Conservation (phyloP, 306 rosid genomes). For the Vigna reflexopilosa region DNA sequence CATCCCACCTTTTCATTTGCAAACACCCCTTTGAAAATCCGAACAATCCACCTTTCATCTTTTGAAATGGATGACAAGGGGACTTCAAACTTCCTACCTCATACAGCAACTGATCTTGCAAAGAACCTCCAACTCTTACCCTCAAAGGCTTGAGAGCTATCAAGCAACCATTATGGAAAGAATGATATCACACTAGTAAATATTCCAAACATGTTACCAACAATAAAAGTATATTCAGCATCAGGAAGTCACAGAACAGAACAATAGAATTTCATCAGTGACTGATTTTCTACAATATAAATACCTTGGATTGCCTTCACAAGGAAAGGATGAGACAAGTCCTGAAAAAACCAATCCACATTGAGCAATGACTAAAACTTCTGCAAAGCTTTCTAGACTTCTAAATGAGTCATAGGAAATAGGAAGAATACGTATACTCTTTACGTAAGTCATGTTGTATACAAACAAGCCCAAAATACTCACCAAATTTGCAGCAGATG, state of each 20-base stretch:
- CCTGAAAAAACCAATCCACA: slow-evolving; percentile 65
- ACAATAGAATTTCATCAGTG: slow-evolving; percentile 11
- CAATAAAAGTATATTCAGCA: slow-evolving; percentile 14
- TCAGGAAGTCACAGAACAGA: slow-evolving; percentile 30
- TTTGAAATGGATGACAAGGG: slow-evolving; percentile 84
- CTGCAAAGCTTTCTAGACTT: slow-evolving; percentile 32
- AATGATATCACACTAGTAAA: slow-evolving; percentile 33
- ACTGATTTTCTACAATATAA: slow-evolving; percentile 31
- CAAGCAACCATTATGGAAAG: slow-evolving; percentile 51
- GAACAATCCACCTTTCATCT: slow-evolving; percentile 69
- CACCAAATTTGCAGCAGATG: slow-evolving; percentile 80
- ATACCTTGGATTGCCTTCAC: slow-evolving; percentile 85
- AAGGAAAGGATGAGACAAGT: slow-evolving; percentile 82
- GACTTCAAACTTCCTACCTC: slow-evolving; percentile 66
- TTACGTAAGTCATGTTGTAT: neutral
- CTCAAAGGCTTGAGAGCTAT: slow-evolving; percentile 88
- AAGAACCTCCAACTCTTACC: slow-evolving; percentile 94
- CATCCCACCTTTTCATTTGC: slow-evolving; percentile 90
- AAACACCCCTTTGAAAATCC: slow-evolving; percentile 96
- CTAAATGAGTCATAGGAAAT: neutral
- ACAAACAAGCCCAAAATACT: slow-evolving; percentile 39
- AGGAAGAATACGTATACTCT: neutral
- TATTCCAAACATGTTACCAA: slow-evolving; percentile 28
- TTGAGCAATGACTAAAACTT: slow-evolving; percentile 37
- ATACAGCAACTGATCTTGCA: slow-evolving; percentile 91